phyloP scores from a whole-genome alignment of 2,329 filamentous ascomycete genomes.

The Lachnellula suecica region DNA sequence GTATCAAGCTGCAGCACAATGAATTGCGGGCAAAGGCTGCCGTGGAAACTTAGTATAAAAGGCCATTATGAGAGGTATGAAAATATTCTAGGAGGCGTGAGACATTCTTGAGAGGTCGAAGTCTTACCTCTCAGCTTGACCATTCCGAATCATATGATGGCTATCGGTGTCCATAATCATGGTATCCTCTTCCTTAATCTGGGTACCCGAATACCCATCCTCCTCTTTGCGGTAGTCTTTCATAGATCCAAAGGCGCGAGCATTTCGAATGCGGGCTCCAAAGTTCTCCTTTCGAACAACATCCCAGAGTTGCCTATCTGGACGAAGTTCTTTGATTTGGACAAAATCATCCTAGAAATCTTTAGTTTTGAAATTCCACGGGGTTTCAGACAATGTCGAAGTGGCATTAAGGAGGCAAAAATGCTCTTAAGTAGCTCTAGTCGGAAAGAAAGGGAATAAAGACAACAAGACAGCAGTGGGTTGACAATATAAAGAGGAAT shows the following conservation, averaged over 20 bases:
- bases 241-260: slow-evolving; percentile 67
- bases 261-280: slow-evolving; percentile 74
- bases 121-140: neutral
- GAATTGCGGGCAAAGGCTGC: slow-evolving; percentile 82
- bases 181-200: slow-evolving; percentile 36
- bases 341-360: slow-evolving; percentile 69
- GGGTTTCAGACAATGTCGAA: too few species aligned
- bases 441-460: too few species aligned
- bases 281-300: slow-evolving; percentile 81
- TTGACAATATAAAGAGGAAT: slow-evolving; percentile 8
- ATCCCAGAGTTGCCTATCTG: slow-evolving; percentile 69
- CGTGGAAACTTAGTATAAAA: slow-evolving; percentile 12
- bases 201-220: slow-evolving; percentile 30
- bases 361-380: slow-evolving; percentile 20
- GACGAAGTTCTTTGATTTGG: slow-evolving; percentile 73
- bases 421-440: too few species aligned
- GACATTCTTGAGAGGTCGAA: neutral
- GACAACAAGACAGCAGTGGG: too few species aligned
- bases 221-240: slow-evolving; percentile 29
- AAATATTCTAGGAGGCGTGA: neutral
- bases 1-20: slow-evolving; percentile 75
- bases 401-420: too few species aligned
- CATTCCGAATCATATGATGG: neutral
- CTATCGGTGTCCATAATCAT: slow-evolving; percentile 9
- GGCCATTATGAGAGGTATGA: neutral